phyloP scores from a whole-genome alignment of 2,329 filamentous ascomycete species.

The Penicillium sp. region DNA sequence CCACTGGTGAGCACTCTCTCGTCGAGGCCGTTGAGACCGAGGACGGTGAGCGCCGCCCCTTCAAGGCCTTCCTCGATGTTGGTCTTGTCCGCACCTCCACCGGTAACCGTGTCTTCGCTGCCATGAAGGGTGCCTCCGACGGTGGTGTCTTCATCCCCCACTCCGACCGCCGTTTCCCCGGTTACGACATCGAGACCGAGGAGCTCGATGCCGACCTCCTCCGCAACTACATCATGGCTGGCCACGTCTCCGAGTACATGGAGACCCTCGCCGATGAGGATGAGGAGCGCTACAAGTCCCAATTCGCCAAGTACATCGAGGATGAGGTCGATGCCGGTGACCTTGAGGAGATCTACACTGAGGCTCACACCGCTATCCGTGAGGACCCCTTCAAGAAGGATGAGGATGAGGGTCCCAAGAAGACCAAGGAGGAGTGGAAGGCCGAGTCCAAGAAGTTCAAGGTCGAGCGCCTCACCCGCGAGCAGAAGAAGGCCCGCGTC shows the following conservation, averaged over 20 bases:
- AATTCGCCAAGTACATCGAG: slow-evolving; percentile 98
- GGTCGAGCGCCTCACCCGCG: slow-evolving; percentile 74
- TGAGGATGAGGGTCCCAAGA: slow-evolving; percentile 72
- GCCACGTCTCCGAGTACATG: slow-evolving; percentile 99
- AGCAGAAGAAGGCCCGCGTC: slow-evolving; percentile 77
- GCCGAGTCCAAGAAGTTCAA: slow-evolving; percentile 89
- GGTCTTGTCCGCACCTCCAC: slow-evolving; percentile 96
- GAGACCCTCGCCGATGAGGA: slow-evolving; percentile 99
- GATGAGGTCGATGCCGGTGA: slow-evolving; percentile 95
- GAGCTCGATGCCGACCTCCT: slow-evolving; percentile 96
- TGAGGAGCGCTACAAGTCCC: slow-evolving; percentile 98
- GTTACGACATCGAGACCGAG: slow-evolving; percentile 95
- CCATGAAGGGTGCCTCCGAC: slow-evolving; percentile 99
- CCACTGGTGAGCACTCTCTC: slow-evolving; percentile 91
- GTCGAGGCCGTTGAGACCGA: slow-evolving; percentile 92
- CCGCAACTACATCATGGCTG: slow-evolving; percentile 98
- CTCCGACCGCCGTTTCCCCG: slow-evolving; percentile 99
- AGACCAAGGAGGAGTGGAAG: slow-evolving; percentile 98
- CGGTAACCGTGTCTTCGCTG: slow-evolving; percentile 97
- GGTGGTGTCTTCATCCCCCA: slow-evolving; percentile 96
- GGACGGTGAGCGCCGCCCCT: slow-evolving; percentile 85
- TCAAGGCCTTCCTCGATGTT: slow-evolving; percentile 99
- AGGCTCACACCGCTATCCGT: slow-evolving; percentile 95
- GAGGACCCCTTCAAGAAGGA: slow-evolving; percentile 98
- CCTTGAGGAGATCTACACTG: slow-evolving; percentile 92